Base-by-base conservation (phyloP, 2,329 filamentous ascomycete genomes). In the Fonsecaea monophora region DNA sequence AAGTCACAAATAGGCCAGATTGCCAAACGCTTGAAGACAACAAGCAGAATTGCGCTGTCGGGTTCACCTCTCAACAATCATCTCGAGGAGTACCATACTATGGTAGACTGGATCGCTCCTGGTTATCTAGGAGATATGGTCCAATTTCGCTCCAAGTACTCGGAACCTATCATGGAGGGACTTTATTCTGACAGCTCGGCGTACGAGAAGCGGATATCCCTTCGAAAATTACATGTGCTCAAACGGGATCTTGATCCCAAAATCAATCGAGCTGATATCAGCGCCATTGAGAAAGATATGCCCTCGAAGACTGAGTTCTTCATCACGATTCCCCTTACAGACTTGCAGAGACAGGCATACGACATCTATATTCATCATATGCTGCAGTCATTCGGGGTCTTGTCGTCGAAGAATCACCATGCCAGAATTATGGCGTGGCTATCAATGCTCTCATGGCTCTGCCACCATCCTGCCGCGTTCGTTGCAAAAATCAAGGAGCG, bases 31-130 rank as follows among this genome's bases (percentile, higher is more conserved):
- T 90, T 97, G 74, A 82, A 77, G 67, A 91, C 92, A 0, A 86
- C 81, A 62, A 89, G 85, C 67, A 88, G 93, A 10, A 91, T 97
- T 70, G 94, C 92, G 5, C 82, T 97, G 68, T 96, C 93, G 0
- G 94, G 93, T 0, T 94, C 93, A 0, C 94, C 94, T 0, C 81
- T 97, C 60, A 89, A 91, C 4, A 97, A 97, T 74, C 91, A 92
- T 60, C 87, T 97, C 0, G 81, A 85, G 34, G 94, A 97, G 73
- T 96, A 96, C 74, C 92, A 89, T 74, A 81, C 88, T n/a, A 92
- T 96, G 87, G 90, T 97, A 65, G 86, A 94, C 69, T 97, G 92
- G 92, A 88, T 95, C 59, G 89, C 92, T 1, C 91, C 91, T 0
- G 87, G 87, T 30, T 97, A 92, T 75, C 82, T 97, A 2, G 92